A percentile compares a stretch with the other conserved stretches of the same genome.
phyloP scores from a whole-genome alignment of 768 basidiomycete species.

The Leccinum rimulosum region DNA sequence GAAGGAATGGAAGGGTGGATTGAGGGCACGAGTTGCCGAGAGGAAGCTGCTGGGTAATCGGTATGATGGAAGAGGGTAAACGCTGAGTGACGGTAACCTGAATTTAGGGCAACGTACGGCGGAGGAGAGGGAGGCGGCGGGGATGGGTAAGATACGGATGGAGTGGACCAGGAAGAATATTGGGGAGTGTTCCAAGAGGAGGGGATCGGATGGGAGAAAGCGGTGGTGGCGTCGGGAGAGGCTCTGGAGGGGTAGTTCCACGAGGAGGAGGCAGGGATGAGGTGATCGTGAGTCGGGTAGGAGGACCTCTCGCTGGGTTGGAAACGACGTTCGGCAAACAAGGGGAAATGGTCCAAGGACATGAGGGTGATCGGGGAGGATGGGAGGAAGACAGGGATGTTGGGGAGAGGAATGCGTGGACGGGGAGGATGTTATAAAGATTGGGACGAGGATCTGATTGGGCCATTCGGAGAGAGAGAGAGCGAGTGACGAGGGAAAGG shows the following conservation, averaged over 20 bases:
- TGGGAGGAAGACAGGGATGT: conserved; percentile 9
- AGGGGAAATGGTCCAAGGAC: conserved; percentile 34
- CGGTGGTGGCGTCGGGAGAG: conserved; percentile 14
- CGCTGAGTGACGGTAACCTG: conserved; percentile 24
- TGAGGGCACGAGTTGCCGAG: conserved; percentile 18
- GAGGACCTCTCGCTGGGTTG: conserved; percentile 26
- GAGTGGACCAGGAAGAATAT: conserved; percentile 16
- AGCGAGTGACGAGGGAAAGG: not conserved
- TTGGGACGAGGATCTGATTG: conserved; percentile 23
- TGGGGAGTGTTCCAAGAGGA: conserved; percentile 22
- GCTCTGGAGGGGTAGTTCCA: conserved; percentile 29
- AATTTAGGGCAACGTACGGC: conserved; percentile 18
- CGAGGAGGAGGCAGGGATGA: conserved; percentile 20
- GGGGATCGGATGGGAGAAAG: conserved; percentile 14
- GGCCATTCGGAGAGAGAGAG: conserved; percentile 14
- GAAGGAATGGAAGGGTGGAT: conserved; percentile 17
- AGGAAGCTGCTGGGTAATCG: conserved; percentile 19
- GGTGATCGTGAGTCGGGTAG: conserved; percentile 22
- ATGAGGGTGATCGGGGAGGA: conserved; percentile 17
- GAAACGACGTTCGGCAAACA: conserved; percentile 33
- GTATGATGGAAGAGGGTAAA: conserved; percentile 21
- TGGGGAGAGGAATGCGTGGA: conserved; percentile 1
- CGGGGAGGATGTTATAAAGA: conserved; percentile 28
- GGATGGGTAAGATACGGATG: conserved; percentile 19
- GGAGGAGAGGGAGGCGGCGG: conserved; percentile 25